Percentiles rank a stretch among this genome's conserved stretches.
phyloP scores from a whole-genome alignment of 768 basidiomycete species.

The Leccinum disarticulatum region DNA sequence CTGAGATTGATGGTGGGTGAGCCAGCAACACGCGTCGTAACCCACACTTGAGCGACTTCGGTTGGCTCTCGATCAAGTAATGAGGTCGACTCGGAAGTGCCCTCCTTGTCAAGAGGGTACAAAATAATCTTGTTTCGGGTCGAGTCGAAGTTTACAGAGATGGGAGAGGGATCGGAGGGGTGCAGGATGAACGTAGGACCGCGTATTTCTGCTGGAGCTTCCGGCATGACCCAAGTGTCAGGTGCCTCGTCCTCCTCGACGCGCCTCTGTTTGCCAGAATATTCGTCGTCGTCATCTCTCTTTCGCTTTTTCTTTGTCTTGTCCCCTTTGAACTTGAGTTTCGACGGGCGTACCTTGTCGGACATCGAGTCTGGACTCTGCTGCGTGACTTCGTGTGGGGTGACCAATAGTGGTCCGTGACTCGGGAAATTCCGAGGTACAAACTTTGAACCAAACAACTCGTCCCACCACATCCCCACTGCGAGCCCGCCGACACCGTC shows the following conservation, averaged over 20 bases:
- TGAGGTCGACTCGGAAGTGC: conserved; percentile 40
- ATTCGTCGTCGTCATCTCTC: conserved; percentile 50
- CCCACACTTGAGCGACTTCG: conserved; percentile 91
- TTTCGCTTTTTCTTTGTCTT: conserved; percentile 82
- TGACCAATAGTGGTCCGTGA: too few species aligned
- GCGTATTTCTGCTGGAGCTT: conserved; percentile 68
- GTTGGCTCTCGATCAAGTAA: conserved; percentile 69
- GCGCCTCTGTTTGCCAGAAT: conserved; percentile 45
- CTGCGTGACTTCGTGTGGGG: background rate
- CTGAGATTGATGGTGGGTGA: conserved; percentile 83
- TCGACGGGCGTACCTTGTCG: conserved; percentile 63
- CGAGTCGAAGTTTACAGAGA: conserved; percentile 75
- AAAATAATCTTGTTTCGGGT: conserved; percentile 74
- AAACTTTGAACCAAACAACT: conserved; percentile 41
- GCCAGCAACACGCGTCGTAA: conserved; percentile 82
- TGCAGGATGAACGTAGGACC: conserved; percentile 87
- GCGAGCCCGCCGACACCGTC: conserved; percentile 44
- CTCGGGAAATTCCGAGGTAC: conserved; percentile 26
- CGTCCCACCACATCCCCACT: conserved; percentile 17
- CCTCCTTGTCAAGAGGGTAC: conserved; percentile 61
- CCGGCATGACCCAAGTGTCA: conserved; percentile 80
- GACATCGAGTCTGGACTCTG: conserved; percentile 27
- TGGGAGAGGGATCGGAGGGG: conserved; percentile 75
- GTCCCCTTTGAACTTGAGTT: conserved; percentile 89
- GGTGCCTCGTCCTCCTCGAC: conserved; percentile 62